Conservation (phyloP, 495 filamentous ascomycete genomes). For the Eremomyces bilateralis region DNA sequence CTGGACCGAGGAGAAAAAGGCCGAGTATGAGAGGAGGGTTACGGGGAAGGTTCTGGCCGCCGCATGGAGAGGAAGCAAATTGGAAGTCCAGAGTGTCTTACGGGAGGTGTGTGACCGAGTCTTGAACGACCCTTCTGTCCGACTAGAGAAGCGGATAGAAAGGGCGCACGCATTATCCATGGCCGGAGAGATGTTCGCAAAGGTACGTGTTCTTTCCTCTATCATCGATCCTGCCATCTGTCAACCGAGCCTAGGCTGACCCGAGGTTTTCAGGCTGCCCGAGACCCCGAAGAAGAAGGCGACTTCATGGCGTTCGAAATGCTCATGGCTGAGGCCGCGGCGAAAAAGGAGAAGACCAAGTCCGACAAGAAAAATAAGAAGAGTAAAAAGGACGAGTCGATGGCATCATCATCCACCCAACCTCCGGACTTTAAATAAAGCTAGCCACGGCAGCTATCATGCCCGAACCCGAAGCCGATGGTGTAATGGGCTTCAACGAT, state of each 20-base stretch:
- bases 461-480: no score
- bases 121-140: slow-evolving; percentile 59
- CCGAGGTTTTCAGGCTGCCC: slow-evolving; percentile 42
- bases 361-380: slow-evolving; percentile 48
- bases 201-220: slow-evolving; percentile 31
- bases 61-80: slow-evolving; percentile 91
- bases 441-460: no score
- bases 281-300: slow-evolving; percentile 88
- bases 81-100: slow-evolving; percentile 92
- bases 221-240: neutral
- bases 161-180: slow-evolving; percentile 74
- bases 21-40: slow-evolving; percentile 85
- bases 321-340: slow-evolving; percentile 85
- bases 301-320: slow-evolving; percentile 98
- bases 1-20: slow-evolving; percentile 95
- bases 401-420: neutral
- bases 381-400: slow-evolving; percentile 28
- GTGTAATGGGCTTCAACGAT: no score
- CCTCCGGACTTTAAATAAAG: no score
- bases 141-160: slow-evolving; percentile 67
- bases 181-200: slow-evolving; percentile 67
- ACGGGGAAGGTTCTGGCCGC: slow-evolving; percentile 98
- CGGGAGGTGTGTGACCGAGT: slow-evolving; percentile 54
- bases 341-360: slow-evolving; percentile 71
- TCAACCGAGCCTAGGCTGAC: neutral